Conservation (phyloP, 2,329 filamentous ascomycete genomes). For the Fusarium praegraminearum region DNA sequence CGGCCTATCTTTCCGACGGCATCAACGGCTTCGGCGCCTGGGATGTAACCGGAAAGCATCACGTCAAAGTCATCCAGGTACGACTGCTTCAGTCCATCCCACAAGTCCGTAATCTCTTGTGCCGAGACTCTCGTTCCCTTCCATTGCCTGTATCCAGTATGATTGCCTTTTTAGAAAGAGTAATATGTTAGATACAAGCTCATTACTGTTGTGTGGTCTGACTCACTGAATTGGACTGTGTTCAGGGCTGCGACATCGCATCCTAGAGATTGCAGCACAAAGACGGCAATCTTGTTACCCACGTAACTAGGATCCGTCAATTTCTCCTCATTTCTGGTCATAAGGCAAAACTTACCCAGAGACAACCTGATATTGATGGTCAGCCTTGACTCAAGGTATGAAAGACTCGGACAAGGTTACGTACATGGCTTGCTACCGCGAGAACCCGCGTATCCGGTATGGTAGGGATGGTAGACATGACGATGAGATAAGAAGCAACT, state of each 20-base stretch:
- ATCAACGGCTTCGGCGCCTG: conserved; percentile 84
- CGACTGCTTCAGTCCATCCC: conserved; percentile 84
- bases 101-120: conserved; percentile 85
- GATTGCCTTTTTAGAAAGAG: conserved; percentile 76
- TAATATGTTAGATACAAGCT: conserved; percentile 12
- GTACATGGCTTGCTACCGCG: conserved; percentile 96
- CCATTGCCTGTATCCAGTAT: conserved; percentile 91
- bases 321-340: background rate
- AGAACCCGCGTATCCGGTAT: conserved; percentile 76
- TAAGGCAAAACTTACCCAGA: conserved; percentile 41
- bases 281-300: conserved; percentile 96
- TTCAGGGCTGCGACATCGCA: conserved; percentile 95
- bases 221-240: conserved; percentile 95
- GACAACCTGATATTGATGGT: conserved; percentile 43
- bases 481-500: background rate
- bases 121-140: conserved; percentile 86
- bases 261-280: conserved; percentile 91
- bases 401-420: conserved; percentile 62
- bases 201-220: background rate
- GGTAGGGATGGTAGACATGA: conserved; percentile 44
- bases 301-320: conserved; percentile 77
- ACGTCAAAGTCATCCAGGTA: conserved; percentile 91
- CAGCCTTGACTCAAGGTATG: conserved; percentile 14
- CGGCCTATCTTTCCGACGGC: conserved; percentile 86
- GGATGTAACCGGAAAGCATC: conserved; percentile 94